Evolutionary conservation across 495 filamentous ascomycete genomes (phyloP).

Genomic region (Xylaria intraflava): DNA sequence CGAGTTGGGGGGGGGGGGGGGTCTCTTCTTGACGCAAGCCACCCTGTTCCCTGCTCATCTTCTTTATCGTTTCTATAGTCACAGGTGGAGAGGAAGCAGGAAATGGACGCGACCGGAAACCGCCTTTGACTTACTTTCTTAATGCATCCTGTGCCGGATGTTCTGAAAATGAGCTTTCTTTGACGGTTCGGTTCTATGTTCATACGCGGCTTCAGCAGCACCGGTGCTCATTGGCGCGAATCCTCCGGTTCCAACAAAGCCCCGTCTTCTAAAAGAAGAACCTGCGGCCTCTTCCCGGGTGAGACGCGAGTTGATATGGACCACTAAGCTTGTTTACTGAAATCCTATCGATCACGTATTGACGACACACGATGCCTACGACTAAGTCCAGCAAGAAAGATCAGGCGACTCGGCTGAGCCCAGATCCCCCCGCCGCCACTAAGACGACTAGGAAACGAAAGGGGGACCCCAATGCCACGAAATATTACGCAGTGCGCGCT

Average conservation of each 20-base stretch:
- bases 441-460: conserved; percentile 37
- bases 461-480: conserved; percentile 41
- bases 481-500: conserved; percentile 81
- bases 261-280: conserved; percentile 22
- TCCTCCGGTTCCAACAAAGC: conserved; percentile 20
- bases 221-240: conserved; percentile 4
- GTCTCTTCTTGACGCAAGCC: conserved; percentile 8
- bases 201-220: conserved; percentile 15
- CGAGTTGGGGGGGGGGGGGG: background rate
- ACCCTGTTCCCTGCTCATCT: conserved; percentile 7
- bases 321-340: conserved; percentile 8
- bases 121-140: conserved; percentile 20
- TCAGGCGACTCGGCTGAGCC: conserved; percentile 5
- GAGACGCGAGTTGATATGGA: conserved; percentile 21
- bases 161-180: conserved; percentile 28
- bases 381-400: conserved; percentile 14
- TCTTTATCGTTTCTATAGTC: conserved; percentile 8
- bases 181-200: conserved; percentile 19
- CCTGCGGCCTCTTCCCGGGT: conserved; percentile 9
- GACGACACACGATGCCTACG: conserved; percentile 17
- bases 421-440: background rate
- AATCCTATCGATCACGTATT: conserved; percentile 5
- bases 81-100: conserved; percentile 10
- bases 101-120: conserved; percentile 24
- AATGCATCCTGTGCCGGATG: conserved; percentile 13